Conservation (phyloP, 208 protist genomes). For the Wallacemonas collosoma region DNA sequence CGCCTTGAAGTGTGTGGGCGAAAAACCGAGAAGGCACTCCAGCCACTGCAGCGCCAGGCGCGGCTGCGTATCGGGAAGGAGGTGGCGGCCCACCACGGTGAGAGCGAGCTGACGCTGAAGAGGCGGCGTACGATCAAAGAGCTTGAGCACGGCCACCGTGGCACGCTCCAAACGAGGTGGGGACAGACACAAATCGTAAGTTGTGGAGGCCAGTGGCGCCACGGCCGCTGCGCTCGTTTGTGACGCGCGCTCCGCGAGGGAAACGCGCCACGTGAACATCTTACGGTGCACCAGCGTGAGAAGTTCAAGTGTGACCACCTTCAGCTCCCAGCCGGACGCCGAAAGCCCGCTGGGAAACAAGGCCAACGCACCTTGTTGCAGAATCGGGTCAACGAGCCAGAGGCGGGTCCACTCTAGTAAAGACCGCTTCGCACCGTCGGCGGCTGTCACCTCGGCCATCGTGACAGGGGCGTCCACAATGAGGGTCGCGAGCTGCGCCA, state of each 20-base stretch:
- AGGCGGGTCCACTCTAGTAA: neutral
- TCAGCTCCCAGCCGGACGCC: constrained; percentile 35
- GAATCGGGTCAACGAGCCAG: constrained; percentile 2
- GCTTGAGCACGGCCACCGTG: neutral
- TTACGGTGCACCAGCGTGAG: constrained; percentile 20
- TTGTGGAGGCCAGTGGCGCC: neutral
- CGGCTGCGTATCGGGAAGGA: constrained; percentile 50
- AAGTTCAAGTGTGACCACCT: constrained; percentile 22
- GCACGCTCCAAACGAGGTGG: constrained; percentile 30
- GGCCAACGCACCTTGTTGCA: neutral
- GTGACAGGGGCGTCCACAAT: constrained; percentile 1
- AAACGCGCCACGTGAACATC: constrained; percentile 5
- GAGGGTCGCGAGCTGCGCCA: constrained; percentile 13
- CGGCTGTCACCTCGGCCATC: neutral
- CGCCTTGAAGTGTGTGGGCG: constrained; percentile 26
- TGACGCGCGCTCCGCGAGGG: constrained; percentile 3
- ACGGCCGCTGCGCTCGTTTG: neutral
- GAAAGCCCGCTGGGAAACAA: neutral
- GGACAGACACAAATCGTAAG: neutral
- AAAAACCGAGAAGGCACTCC: constrained; percentile 27
- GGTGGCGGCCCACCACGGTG: constrained; percentile 40
- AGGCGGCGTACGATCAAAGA: constrained; percentile 3
- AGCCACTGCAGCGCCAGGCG: constrained; percentile 44
- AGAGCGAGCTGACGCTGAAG: constrained; percentile 53
- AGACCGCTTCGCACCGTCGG: neutral